Conservation (phyloP, 2,329 filamentous ascomycete species). For the Didymella pomorum region DNA sequence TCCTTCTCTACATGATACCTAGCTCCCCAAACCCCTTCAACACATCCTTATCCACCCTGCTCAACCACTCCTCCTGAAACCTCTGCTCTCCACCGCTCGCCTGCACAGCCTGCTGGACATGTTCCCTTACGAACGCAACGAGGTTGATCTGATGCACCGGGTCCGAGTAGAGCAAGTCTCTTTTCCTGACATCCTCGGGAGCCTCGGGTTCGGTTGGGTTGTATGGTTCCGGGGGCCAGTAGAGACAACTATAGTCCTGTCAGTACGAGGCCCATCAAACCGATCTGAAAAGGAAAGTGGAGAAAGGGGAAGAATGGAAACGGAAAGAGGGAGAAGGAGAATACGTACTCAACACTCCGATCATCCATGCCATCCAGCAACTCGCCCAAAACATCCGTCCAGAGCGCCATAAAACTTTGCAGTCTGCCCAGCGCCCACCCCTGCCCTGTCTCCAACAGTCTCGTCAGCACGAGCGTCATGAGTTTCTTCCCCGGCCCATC, state of each 20-base stretch:
- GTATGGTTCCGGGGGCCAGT: constrained; percentile 51
- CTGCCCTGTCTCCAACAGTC: constrained; percentile 70
- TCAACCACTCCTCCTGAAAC: constrained; percentile 73
- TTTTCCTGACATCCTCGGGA: constrained; percentile 56
- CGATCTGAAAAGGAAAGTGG: no score
- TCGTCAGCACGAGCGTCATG: constrained; percentile 74
- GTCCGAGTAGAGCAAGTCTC: constrained; percentile 65
- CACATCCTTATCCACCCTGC: constrained; percentile 79
- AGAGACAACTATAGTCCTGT: constrained; percentile 47
- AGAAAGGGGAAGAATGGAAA: background rate
- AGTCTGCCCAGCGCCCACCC: constrained; percentile 67
- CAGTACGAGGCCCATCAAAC: no score
- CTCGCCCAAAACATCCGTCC: constrained; percentile 74
- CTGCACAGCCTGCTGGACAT: constrained; percentile 66
- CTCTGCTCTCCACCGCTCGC: constrained; percentile 68
- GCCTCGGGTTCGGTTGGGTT: constrained; percentile 48
- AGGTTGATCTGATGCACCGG: constrained; percentile 72
- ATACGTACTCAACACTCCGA: constrained; percentile 49
- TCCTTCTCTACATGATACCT: constrained; percentile 48
- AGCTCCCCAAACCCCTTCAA: constrained; percentile 65
- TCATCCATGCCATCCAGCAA: constrained; percentile 68
- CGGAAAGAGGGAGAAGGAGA: background rate
- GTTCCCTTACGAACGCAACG: constrained; percentile 69
- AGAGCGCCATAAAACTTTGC: constrained; percentile 78
- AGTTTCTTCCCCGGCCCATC: constrained; percentile 73